Evolutionary conservation across 2,329 filamentous ascomycete species (phyloP).

Genomic region (Alternaria rosae): DNA sequence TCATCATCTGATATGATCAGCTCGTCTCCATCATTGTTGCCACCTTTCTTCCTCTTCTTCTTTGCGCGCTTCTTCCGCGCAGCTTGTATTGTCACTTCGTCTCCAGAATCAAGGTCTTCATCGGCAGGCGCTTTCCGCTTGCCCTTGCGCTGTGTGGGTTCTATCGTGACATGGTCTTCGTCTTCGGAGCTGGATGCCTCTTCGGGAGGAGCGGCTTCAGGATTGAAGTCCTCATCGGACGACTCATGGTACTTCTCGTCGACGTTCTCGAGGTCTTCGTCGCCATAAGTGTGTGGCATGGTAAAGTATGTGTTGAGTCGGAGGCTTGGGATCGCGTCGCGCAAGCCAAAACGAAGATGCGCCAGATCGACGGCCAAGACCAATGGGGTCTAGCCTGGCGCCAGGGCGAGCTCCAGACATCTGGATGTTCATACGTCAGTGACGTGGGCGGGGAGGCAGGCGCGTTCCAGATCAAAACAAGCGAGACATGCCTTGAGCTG

Average conservation of each 20-base stretch:
- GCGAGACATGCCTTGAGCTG: constrained; percentile 9
- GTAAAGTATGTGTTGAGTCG: constrained; percentile 6
- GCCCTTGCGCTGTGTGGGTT: constrained; percentile 29
- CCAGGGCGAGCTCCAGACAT: constrained; percentile 15
- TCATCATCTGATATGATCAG: constrained; percentile 49
- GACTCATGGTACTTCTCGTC: constrained; percentile 65
- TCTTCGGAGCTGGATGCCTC: constrained; percentile 61
- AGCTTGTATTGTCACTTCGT: constrained; percentile 72
- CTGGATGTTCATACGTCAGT: constrained; percentile 17
- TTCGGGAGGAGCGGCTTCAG: constrained; percentile 63
- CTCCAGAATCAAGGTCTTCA: constrained; percentile 64
- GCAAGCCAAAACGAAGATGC: constrained; percentile 12
- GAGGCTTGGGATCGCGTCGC: constrained; percentile 14
- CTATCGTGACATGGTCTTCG: constrained; percentile 38
- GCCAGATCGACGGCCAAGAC: constrained; percentile 27
- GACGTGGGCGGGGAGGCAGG: constrained; percentile 36
- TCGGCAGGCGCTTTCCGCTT: constrained; percentile 45
- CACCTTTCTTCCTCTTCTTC: constrained; percentile 43
- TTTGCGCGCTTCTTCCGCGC: constrained; percentile 61
- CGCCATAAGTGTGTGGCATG: constrained; percentile 40
- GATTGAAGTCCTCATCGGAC: constrained; percentile 77
- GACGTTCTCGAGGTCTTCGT: constrained; percentile 38
- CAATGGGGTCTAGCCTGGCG: constrained; percentile 17
- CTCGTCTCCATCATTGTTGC: constrained; percentile 30
- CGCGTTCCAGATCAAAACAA: constrained; percentile 40